A percentile compares a stretch with the other conserved stretches of the same genome.
These are phyloP conservation scores for Xylariaceae sp. DNA, from an alignment of 2,329 filamentous ascomycete species.

Conservation along the genomic window DNA sequence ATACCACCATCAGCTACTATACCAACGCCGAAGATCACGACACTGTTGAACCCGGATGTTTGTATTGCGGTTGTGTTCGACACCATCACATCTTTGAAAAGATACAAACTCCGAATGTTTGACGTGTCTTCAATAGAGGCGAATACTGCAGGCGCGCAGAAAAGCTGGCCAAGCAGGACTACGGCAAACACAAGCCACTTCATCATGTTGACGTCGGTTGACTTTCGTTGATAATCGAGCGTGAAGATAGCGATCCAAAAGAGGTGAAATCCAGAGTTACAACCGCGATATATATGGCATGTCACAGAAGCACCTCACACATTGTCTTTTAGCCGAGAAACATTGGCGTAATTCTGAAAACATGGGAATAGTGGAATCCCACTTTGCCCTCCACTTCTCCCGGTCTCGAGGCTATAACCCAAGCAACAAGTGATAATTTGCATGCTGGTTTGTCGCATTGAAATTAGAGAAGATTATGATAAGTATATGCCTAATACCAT, in stretches of 20 bases:
- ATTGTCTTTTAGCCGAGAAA: constrained; percentile 9
- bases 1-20: constrained; percentile 40
- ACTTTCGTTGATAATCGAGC: neutral
- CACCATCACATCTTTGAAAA: constrained; percentile 43
- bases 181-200: constrained; percentile 1
- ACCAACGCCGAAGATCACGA: constrained; percentile 43
- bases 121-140: constrained; percentile 14
- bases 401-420: neutral
- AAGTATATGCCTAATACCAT: too few relatives aligned
- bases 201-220: constrained; percentile 2
- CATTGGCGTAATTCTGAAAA: constrained; percentile 12
- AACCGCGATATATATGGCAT: too few relatives aligned
- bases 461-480: too few relatives aligned
- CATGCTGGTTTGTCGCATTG: too few relatives aligned
- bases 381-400: constrained; percentile 10
- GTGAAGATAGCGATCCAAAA: neutral
- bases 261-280: neutral
- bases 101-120: constrained; percentile 31
- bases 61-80: constrained; percentile 39
- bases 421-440: neutral
- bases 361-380: neutral
- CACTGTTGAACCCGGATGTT: constrained; percentile 39
- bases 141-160: constrained; percentile 8
- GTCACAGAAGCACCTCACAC: neutral
- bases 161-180: constrained; percentile 9